Conservation (phyloP, 75 land plant species). For the Selaginella tamariscina region DNA sequence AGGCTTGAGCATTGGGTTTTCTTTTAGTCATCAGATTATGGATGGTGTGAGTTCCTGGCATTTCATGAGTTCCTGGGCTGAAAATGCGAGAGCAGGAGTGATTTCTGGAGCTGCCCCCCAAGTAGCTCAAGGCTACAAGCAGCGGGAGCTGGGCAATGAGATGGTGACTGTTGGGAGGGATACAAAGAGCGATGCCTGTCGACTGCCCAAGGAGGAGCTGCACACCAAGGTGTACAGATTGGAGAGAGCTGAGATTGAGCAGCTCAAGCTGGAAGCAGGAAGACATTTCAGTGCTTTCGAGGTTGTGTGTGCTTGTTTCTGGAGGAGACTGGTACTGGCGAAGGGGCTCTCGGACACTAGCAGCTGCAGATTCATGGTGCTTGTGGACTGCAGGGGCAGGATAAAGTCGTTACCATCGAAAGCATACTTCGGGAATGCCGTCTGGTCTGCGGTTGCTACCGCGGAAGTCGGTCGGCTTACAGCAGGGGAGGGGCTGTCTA, state of each 20-base stretch:
- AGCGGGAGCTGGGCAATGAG: background rate
- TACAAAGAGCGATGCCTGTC: background rate
- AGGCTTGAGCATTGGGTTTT: background rate
- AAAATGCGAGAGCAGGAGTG: background rate
- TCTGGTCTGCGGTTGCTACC: background rate
- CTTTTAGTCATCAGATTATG: conserved; percentile 3
- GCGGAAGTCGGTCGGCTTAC: background rate
- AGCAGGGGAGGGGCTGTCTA: background rate
- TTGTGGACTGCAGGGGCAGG: background rate
- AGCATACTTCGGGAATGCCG: conserved; percentile 1
- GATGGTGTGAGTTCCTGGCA: background rate
- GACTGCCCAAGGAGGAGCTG: background rate
- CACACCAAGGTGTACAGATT: background rate
- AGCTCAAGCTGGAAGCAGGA: background rate
- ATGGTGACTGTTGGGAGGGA: background rate
- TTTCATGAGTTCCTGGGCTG: conserved; percentile 1
- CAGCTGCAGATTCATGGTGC: background rate
- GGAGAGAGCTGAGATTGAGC: background rate
- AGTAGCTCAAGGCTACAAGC: background rate
- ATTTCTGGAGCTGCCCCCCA: background rate
- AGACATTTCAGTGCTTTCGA: background rate
- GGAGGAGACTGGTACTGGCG: background rate
- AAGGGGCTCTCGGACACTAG: background rate
- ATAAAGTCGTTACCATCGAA: background rate
- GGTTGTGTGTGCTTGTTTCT: background rate